Conservation (phyloP, 2,329 filamentous ascomycete genomes). For the Pseudogymnoascus sp. region DNA sequence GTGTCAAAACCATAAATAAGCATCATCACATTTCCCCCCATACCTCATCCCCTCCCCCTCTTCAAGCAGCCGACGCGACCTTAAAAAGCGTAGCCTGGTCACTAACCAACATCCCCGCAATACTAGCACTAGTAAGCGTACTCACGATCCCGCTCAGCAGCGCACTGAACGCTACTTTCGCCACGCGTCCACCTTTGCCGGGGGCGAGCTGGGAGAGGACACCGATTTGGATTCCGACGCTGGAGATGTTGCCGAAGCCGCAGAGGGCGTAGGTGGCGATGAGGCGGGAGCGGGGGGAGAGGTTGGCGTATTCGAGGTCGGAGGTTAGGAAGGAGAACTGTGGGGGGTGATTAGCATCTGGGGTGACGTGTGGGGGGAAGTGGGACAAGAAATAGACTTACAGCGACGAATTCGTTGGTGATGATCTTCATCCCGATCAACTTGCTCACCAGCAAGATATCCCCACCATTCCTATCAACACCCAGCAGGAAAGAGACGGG, state of each 20-base stretch:
- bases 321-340: constrained; percentile 41
- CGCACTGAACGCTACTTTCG: constrained; percentile 67
- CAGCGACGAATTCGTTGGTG: constrained; percentile 39
- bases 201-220: constrained; percentile 77
- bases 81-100: constrained; percentile 30
- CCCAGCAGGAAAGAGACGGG: constrained; percentile 76
- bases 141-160: constrained; percentile 71
- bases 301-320: constrained; percentile 42
- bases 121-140: constrained; percentile 69
- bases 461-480: constrained; percentile 52
- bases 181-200: constrained; percentile 65
- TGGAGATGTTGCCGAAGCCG: constrained; percentile 79
- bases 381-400: constrained; percentile 16
- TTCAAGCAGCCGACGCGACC: neutral
- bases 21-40: neutral
- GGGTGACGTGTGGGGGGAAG: too few relatives aligned
- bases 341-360: too few relatives aligned
- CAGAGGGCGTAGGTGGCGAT: constrained; percentile 85
- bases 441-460: constrained; percentile 64
- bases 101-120: constrained; percentile 69
- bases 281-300: constrained; percentile 65
- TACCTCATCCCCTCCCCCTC: neutral
- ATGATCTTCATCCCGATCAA: constrained; percentile 83
- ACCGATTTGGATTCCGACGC: constrained; percentile 83
- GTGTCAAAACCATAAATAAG: neutral